These are phyloP conservation scores for Ceratocystis variospora DNA, from an alignment of 2,329 filamentous ascomycete genomes.

Conservation along the genomic window DNA sequence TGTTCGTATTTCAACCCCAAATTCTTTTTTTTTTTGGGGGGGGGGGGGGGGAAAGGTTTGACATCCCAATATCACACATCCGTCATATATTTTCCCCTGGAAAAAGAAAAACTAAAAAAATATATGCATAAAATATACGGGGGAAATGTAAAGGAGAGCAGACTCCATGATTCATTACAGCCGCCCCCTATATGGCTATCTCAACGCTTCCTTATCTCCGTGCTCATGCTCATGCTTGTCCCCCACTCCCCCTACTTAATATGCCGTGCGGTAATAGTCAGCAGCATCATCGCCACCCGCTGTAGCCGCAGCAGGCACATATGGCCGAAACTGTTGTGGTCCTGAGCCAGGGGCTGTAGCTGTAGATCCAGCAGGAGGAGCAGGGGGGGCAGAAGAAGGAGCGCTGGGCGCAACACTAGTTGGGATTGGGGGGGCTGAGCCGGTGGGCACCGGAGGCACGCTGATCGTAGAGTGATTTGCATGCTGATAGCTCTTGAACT, in stretches of 20 bases:
- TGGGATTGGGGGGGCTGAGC: slow-evolving; percentile 25
- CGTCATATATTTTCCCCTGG: too few species aligned
- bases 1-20: too few species aligned
- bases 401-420: slow-evolving; percentile 34
- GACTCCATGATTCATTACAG: not conserved
- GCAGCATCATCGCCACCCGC: slow-evolving; percentile 34
- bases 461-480: slow-evolving; percentile 20
- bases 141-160: not conserved
- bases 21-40: too few species aligned
- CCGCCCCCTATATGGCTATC: not conserved
- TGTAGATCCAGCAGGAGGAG: not conserved
- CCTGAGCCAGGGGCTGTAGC: not conserved
- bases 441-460: slow-evolving; percentile 32
- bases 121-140: too few species aligned
- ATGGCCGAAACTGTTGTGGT: slow-evolving; percentile 30
- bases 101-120: too few species aligned
- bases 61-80: too few species aligned
- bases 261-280: slow-evolving; percentile 38
- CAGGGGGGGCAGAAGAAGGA: not conserved
- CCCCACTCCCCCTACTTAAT: not conserved
- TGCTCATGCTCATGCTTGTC: not conserved
- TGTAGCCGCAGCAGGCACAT: slow-evolving; percentile 37
- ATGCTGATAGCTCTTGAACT: slow-evolving; percentile 15
- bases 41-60: too few species aligned
- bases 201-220: too few species aligned